phyloP scores from a whole-genome alignment of 2,329 filamentous ascomycete genomes.

The Colletotrichum eremochloae region DNA sequence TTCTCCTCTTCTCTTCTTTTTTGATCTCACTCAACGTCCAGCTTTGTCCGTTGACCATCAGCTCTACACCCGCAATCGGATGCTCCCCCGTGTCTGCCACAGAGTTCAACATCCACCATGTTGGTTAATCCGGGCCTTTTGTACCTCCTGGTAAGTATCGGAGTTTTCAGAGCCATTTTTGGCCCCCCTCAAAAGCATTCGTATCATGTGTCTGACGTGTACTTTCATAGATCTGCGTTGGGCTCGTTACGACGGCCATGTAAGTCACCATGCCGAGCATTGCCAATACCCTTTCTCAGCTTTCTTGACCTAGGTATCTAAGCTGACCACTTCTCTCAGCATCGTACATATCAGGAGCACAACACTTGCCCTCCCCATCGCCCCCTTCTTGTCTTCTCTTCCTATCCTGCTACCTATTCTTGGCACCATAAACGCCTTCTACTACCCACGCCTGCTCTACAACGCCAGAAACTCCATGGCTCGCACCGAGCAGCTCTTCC shows the following conservation, averaged over 20 bases:
- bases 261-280: slow-evolving; percentile 38
- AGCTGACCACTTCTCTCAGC: slow-evolving; percentile 45
- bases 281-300: not conserved
- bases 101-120: slow-evolving; percentile 21
- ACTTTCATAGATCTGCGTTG: slow-evolving; percentile 46
- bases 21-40: not conserved
- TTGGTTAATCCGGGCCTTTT: slow-evolving; percentile 49
- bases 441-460: slow-evolving; percentile 51
- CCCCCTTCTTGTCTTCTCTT: slow-evolving; percentile 52
- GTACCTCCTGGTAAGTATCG: slow-evolving; percentile 50
- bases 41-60: not conserved
- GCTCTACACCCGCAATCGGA: not conserved
- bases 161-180: not conserved
- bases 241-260: slow-evolving; percentile 51
- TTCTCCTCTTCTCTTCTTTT: not conserved
- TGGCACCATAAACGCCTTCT: slow-evolving; percentile 53
- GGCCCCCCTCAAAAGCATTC: not conserved
- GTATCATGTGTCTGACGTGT: not conserved
- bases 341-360: slow-evolving; percentile 55
- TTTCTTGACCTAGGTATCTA: not conserved
- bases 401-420: slow-evolving; percentile 57
- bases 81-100: not conserved
- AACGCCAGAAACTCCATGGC: slow-evolving; percentile 39
- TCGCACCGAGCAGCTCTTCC: slow-evolving; percentile 37
- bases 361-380: slow-evolving; percentile 57